phyloP scores from a whole-genome alignment of 768 basidiomycete species.

The Mycena venus region DNA sequence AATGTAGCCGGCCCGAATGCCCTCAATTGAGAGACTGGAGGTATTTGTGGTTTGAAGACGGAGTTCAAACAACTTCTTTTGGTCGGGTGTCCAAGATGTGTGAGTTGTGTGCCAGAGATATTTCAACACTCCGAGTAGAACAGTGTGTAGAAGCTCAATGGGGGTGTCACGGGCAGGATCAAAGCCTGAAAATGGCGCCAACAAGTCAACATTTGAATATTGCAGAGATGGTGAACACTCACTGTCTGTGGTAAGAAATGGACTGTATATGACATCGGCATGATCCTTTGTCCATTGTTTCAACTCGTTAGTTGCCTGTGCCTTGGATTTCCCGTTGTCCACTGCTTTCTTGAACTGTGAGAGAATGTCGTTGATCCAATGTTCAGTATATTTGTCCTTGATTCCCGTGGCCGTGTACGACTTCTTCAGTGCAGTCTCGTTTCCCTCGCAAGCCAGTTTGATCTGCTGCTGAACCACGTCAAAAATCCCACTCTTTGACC shows the following conservation, averaged over 20 bases:
- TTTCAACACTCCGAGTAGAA: slow-evolving; percentile 57
- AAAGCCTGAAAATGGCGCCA: slow-evolving; percentile 40
- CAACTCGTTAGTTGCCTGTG: not conserved
- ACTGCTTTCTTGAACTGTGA: slow-evolving; percentile 19
- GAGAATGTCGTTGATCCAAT: slow-evolving; percentile 36
- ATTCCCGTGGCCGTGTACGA: slow-evolving; percentile 32
- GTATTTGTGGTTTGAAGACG: slow-evolving; percentile 50
- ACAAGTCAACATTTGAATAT: not conserved
- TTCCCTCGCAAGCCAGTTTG: slow-evolving; percentile 1
- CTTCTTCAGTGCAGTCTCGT: slow-evolving; percentile 7
- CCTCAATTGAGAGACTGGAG: slow-evolving; percentile 45
- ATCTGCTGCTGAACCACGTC: not conserved
- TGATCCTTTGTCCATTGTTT: slow-evolving; percentile 24
- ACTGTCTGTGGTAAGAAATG: slow-evolving; percentile 31
- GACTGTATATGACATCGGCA: slow-evolving; percentile 19
- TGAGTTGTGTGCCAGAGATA: slow-evolving; percentile 56
- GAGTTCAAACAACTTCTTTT: slow-evolving; percentile 47
- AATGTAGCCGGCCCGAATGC: slow-evolving; percentile 55
- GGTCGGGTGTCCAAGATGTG: slow-evolving; percentile 43
- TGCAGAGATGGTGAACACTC: not conserved
- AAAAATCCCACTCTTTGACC: not conserved
- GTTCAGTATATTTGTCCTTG: slow-evolving; percentile 39
- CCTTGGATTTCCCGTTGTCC: slow-evolving; percentile 6
- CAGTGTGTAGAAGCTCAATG: too few relatives aligned
- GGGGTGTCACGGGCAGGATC: slow-evolving; percentile 51